Percentiles rank a stretch among this genome's conserved stretches.
phyloP scores from a whole-genome alignment of 2,329 filamentous ascomycete genomes.

The Ophiostoma triangulosporum region DNA sequence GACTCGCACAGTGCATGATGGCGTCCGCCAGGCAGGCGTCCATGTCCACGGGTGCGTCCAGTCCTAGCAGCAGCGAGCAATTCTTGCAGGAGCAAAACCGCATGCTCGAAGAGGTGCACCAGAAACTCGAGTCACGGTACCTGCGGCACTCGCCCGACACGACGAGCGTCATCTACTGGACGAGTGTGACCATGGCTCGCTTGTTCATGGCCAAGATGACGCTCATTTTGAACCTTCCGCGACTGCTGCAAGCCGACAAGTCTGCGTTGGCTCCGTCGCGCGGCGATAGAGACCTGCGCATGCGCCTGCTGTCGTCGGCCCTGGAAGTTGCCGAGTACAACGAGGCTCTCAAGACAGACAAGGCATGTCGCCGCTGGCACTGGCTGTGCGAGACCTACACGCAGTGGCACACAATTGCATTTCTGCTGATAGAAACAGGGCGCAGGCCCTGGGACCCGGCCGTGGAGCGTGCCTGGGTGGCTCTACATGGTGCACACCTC shows the following conservation, averaged over 20 bases:
- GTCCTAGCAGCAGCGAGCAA: slow-evolving; percentile 9
- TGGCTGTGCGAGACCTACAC: slow-evolving; percentile 47
- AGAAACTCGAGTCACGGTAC: slow-evolving; percentile 28
- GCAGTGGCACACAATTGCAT: slow-evolving; percentile 45
- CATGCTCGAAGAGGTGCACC: slow-evolving; percentile 32
- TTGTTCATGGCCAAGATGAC: slow-evolving; percentile 68
- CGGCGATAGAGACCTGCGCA: slow-evolving; percentile 23
- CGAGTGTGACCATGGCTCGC: slow-evolving; percentile 31
- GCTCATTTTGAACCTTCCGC: slow-evolving; percentile 62
- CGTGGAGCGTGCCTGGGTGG: slow-evolving; percentile 33
- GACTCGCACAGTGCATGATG: slow-evolving; percentile 26
- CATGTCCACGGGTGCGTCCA: slow-evolving; percentile 13
- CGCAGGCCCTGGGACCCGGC: slow-evolving; percentile 31
- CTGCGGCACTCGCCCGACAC: slow-evolving; percentile 25
- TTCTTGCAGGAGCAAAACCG: slow-evolving; percentile 27
- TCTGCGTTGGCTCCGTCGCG: not conserved
- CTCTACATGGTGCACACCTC: slow-evolving; percentile 31
- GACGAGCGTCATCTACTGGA: slow-evolving; percentile 25
- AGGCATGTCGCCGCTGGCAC: slow-evolving; percentile 34
- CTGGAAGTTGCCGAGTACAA: slow-evolving; percentile 43
- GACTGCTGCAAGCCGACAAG: slow-evolving; percentile 31
- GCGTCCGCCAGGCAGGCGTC: not conserved
- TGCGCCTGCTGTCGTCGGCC: slow-evolving; percentile 33
- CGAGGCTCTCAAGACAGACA: slow-evolving; percentile 36
- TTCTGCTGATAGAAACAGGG: slow-evolving; percentile 37